These are phyloP conservation scores for Trichoderma asperellum DNA, from an alignment of 2,329 filamentous ascomycete genomes.

Conservation along the genomic window DNA sequence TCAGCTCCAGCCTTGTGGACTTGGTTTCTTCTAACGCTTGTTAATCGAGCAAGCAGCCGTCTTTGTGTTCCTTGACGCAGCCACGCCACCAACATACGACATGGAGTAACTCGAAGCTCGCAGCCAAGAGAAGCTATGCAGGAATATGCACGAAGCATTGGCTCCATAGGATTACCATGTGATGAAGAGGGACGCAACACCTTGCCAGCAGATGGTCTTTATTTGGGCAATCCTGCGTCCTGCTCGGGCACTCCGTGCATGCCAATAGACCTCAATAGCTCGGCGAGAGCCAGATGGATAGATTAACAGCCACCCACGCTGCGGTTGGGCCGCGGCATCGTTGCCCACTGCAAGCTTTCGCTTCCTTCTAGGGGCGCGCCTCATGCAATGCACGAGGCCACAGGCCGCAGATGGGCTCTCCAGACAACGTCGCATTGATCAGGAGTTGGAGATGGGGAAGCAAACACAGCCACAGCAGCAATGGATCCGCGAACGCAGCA, in stretches of 20 bases:
- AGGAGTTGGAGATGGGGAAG: background rate
- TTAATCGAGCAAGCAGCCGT: background rate
- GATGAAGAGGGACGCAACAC: background rate
- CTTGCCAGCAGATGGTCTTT: background rate
- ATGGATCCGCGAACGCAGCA: background rate
- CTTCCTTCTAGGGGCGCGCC: background rate
- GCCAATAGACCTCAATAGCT: background rate
- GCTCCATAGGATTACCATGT: conserved; percentile 16
- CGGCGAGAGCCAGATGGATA: conserved; percentile 5
- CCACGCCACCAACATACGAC: background rate
- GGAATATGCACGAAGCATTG: background rate
- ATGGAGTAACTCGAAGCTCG: background rate
- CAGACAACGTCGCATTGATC: conserved; percentile 1
- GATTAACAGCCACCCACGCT: background rate
- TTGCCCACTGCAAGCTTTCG: background rate
- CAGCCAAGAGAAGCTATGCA: background rate
- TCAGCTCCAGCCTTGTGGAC: background rate
- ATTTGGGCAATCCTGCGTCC: background rate
- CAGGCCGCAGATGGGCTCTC: background rate
- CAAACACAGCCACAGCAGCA: background rate
- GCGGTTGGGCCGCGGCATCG: background rate
- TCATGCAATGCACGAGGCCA: background rate
- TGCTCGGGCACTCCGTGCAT: background rate
- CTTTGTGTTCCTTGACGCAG: background rate
- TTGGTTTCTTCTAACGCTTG: background rate